Base-by-base conservation (phyloP, 169 alveolate species). In the Cryptosporidium muris region DNA sequence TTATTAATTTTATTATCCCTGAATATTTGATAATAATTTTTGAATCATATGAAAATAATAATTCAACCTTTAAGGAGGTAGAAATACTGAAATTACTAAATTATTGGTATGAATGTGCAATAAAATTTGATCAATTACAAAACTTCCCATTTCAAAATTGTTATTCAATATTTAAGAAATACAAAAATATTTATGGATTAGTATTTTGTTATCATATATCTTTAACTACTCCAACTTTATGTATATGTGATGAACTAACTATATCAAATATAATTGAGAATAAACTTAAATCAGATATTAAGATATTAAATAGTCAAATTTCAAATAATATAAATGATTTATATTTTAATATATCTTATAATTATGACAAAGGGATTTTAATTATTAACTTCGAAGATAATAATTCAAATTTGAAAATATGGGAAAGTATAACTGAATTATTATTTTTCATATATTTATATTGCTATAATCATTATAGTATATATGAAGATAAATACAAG, bases 41-140 rank as follows among this genome's bases (percentile, higher is more conserved):
- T 47, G 47, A 43, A 14, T 66, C 4, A 4, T 5, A 9, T 53
- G 9, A 36, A 67, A 53, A 25, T 43, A 67, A 66, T 40, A 52
- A 67, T 43, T 38, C 63, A n/a, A 14, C 54, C 0, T 43, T 48
- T 1, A 45, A 40, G 2, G 51, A 16, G 12, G 42, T 37, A 36
- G 36, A 40, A 14, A 45, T 64, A 12, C 4, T 64, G 0, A 9
- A 37, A 6, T 11, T 64, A 9, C 52, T 74, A 7, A 60, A 74
- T 47, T 45, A 58, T 43, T 74, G 85, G 85, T 74, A 74, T 48
- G 52, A 74, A 37, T 58, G 62, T 34, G 54, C 74, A 16, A 14
- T 60, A 25, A 40, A 2, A 7, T 47, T 14, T n/a, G 68, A 74
- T 34, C 48, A 54, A 25, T 60, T 74, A 16, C 5, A 58, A 7